Base-by-base conservation (phyloP, 2,329 filamentous ascomycete genomes). In the Pseudogymnoascus sp. region DNA sequence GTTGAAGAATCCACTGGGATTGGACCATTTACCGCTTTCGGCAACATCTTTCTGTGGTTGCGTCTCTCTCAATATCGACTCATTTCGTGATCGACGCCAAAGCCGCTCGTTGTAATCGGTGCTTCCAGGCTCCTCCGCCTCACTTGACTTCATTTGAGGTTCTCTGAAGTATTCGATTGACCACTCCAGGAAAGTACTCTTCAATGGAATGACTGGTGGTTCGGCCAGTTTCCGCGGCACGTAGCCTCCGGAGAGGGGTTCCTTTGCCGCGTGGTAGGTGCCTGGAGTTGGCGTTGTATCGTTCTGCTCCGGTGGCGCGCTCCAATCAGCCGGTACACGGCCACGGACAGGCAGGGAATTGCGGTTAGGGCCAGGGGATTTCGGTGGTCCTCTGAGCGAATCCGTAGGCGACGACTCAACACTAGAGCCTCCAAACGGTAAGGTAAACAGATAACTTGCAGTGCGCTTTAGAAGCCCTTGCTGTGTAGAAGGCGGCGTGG, bases 81-180 rank as follows among this genome's bases (percentile, higher is more conserved):
- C 95, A 71, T 99, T 99, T 47, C 95, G 88, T 63, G 92, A 89
- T 66, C 95, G 84, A 67, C 93, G 84, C 95, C 95, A 99, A 2
- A 99, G 80, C 15, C 95, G 87, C 73, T 95, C 89, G 70, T 99
- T 99, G 76, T 97, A 99, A 74, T 97, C 93, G 15, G 90, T 90
- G 71, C 92, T 97, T 35, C 95, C 95, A 13, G 95, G 95, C 73
- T 99, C 95, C 70, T 99, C 95, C 23, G 93, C 90, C 74, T 99
- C 95, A 64, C 90, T 93, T 2, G 91, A 88, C 73, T 95, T 96
- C 95, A 99, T 97, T 76, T 99, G 95, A 33, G 95, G 95, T 75
- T 97, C 93, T 31, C 93, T 90, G 81, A 97, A 99, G 74, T 99
- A 97, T 75, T 93, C 93, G 50, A 95, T 92, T 3, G 93, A 96